These are phyloP conservation scores for Colletotrichum zoysiae DNA, from an alignment of 2,329 filamentous ascomycete genomes.

Conservation along the genomic window DNA sequence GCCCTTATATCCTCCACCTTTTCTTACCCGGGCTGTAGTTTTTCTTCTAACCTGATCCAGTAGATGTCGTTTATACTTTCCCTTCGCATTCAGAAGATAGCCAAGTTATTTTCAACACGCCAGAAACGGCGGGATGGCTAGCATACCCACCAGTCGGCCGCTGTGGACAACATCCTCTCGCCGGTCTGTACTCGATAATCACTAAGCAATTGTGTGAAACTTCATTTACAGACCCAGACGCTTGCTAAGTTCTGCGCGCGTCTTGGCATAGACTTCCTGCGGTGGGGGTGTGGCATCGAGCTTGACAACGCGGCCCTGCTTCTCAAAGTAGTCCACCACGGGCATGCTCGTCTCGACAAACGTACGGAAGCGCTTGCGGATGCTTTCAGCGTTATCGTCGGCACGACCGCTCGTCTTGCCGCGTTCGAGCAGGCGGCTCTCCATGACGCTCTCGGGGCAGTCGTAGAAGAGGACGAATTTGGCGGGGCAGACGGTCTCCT, in stretches of 20 bases:
- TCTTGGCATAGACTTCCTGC: conserved; percentile 70
- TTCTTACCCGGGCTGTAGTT: not conserved
- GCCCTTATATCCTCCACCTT: not conserved
- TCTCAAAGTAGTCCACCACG: conserved; percentile 87
- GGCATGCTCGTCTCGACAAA: conserved; percentile 99
- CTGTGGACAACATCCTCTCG: not conserved
- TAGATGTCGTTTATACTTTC: no score
- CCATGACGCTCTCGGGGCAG: conserved; percentile 91
- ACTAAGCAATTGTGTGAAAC: conserved; percentile 11
- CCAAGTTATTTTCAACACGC: not conserved
- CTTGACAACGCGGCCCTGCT: conserved; percentile 82
- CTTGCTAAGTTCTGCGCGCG: conserved; percentile 62
- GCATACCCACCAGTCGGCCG: no score
- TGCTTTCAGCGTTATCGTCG: conserved; percentile 96
- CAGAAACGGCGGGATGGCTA: not conserved
- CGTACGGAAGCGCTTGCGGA: conserved; percentile 94
- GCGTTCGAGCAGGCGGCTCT: conserved; percentile 83
- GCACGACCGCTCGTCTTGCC: conserved; percentile 92
- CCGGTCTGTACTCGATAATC: not conserved
- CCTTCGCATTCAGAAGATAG: not conserved
- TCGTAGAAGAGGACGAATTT: conserved; percentile 94
- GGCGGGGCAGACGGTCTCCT: conserved; percentile 86
- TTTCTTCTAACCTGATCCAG: not conserved
- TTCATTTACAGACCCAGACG: conserved; percentile 57
- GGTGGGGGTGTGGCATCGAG: conserved; percentile 78